Percentiles rank a stretch among this genome's conserved stretches.
Conservation (phyloP, 2,329 filamentous ascomycete species). For the Eutypella sp. region DNA sequence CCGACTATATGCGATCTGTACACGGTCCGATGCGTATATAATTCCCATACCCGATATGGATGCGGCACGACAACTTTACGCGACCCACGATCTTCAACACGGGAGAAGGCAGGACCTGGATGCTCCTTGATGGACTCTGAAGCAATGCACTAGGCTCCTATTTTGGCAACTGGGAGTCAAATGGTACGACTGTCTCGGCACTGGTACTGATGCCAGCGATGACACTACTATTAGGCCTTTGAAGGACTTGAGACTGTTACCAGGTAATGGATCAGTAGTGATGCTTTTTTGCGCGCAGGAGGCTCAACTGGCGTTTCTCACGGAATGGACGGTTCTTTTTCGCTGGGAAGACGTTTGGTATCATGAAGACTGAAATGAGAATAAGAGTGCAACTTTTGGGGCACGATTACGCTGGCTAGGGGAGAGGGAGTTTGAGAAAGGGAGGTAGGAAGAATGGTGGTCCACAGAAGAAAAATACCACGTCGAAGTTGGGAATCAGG, state of each 20-base stretch:
- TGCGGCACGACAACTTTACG: constrained; percentile 16
- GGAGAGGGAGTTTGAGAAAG: not conserved
- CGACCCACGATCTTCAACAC: constrained; percentile 20
- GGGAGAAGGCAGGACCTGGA: constrained; percentile 13
- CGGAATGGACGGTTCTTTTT: not conserved
- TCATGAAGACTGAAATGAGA: not conserved
- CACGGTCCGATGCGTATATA: constrained; percentile 3
- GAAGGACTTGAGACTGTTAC: not conserved
- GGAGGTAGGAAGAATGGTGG: not conserved
- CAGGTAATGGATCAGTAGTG: not conserved
- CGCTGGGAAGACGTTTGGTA: not conserved
- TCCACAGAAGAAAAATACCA: not conserved
- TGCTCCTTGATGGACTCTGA: constrained; percentile 10
- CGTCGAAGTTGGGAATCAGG: no score
- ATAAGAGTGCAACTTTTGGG: not conserved
- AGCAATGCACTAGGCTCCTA: constrained; percentile 12
- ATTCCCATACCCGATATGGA: constrained; percentile 11
- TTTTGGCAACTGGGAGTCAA: no score
- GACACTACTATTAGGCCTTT: no score
- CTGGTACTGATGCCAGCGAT: no score
- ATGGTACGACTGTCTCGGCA: no score
- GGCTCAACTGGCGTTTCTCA: not conserved
- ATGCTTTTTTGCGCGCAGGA: not conserved
- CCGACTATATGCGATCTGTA: not conserved
- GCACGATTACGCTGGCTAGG: not conserved